Conservation (phyloP, 495 filamentous ascomycete species). For the Aspergillus nidulans region DNA sequence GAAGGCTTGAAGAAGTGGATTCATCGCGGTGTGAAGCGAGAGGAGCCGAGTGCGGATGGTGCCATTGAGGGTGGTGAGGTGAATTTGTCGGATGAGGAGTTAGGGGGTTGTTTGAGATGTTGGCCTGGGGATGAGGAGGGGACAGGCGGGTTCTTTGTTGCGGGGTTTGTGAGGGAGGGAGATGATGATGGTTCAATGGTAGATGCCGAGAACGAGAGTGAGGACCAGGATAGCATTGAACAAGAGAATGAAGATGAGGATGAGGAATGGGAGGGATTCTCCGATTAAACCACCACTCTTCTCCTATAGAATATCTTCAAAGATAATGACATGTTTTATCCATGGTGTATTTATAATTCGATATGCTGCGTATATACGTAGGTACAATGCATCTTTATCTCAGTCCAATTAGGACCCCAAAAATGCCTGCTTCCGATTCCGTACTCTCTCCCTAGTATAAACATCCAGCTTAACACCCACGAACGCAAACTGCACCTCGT, state of each 20-base stretch:
- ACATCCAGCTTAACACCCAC: conserved; percentile 80
- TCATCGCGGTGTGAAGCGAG: conserved; percentile 55
- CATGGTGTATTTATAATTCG: background rate
- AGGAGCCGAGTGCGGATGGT: conserved; percentile 6
- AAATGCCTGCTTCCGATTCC: conserved; percentile 68
- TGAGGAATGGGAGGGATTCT: conserved; percentile 46
- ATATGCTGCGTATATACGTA: conserved; percentile 4
- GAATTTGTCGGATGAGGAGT: conserved; percentile 45
- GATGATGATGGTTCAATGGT: conserved; percentile 8
- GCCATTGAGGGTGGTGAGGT: conserved; percentile 8
- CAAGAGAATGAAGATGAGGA: conserved; percentile 26
- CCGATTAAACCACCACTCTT: conserved; percentile 25
- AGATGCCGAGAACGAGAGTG: background rate
- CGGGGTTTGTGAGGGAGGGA: conserved; percentile 56
- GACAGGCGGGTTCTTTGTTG: conserved; percentile 70
- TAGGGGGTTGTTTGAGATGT: conserved; percentile 77
- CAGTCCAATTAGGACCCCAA: conserved; percentile 30
- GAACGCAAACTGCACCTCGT: conserved; percentile 55
- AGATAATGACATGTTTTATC: background rate
- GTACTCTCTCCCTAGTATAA: conserved; percentile 57
- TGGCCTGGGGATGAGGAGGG: conserved; percentile 75
- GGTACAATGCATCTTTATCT: background rate
- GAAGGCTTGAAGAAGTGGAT: conserved; percentile 66
- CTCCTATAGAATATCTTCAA: background rate
- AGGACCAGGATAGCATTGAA: background rate